Base-by-base conservation (phyloP, 805 yeast genomes). In the Metschnikowia lochheadii region DNA sequence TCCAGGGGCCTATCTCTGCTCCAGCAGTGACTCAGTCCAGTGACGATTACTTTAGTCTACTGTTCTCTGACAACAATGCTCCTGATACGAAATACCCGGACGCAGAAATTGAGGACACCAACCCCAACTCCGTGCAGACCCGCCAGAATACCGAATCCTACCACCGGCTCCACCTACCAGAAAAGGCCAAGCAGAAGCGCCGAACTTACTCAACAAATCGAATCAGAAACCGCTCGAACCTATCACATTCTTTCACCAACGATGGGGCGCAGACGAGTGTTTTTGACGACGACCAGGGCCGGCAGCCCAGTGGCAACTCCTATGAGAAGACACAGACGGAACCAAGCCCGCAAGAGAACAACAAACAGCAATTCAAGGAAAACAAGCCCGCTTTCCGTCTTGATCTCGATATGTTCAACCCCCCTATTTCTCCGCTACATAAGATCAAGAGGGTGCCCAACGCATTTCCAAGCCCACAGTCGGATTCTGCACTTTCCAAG, bases 361-460 rank as follows among this genome's bases (percentile, higher is more conserved):
- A 17, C 14, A n/a, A 34, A 44, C 29, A 13, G 18, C 18, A 17
- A 13, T 21, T 17, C n/a, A 40, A 33, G 44, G 40, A 31, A 21
- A 33, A 51, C 21, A 66, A 62, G 8, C 72, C 70, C 3, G 63
- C 60, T 15, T 63, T 67, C 46, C 61, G 59, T 41, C 51, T 67
- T 20, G 61, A 65, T 18, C 54, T 67, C 35, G 70, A 64, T 46
- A 54, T 58, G 40, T 46, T 67, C 33, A 50, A 41, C 11, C 53
- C 54, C 5, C 43, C 47, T 0, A 45, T 49, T 21, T 59, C 53
- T 31, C 56, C 44, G 26, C 44, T 53, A 17, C 46, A 41, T 15
- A 37, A 46, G 15, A 35, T 49, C 29, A 50, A 49, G 44, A 49
- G 49, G n/a, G 51, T 54, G 51, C 38, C 55, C 44, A 37, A 49